A percentile compares a stretch with the other conserved stretches of the same genome.
Conservation (phyloP, 108 stramenopile species). For the Conticribra weissflogii region DNA sequence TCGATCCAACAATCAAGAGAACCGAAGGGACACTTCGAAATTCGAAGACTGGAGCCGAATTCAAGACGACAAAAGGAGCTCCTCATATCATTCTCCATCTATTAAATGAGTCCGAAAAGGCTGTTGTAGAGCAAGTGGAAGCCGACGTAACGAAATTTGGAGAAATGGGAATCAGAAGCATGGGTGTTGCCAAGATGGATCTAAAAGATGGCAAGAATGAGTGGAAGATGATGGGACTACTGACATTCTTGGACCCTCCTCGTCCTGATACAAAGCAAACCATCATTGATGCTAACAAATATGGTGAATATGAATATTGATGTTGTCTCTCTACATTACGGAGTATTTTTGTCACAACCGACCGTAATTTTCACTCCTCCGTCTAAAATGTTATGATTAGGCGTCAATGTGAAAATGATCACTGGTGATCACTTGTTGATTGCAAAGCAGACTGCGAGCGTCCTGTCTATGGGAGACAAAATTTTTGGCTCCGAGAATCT, state of each 20-base stretch:
- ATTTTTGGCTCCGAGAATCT: slow-evolving; percentile 55
- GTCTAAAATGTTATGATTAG: neutral
- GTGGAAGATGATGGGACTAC: slow-evolving; percentile 73
- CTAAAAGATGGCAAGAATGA: slow-evolving; percentile 28
- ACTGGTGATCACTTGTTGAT: slow-evolving; percentile 87
- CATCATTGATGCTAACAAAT: slow-evolving; percentile 50
- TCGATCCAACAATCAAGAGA: slow-evolving; percentile 79
- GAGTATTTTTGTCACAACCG: too few relatives aligned
- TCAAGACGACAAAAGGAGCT: slow-evolving; percentile 80
- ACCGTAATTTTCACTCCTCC: neutral
- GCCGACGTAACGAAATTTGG: slow-evolving; percentile 62
- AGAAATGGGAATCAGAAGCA: slow-evolving; percentile 66
- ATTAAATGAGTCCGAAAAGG: slow-evolving; percentile 21
- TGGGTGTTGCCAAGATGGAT: slow-evolving; percentile 68
- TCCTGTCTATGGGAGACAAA: slow-evolving; percentile 62
- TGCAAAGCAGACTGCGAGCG: slow-evolving; percentile 70
- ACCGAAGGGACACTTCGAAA: slow-evolving; percentile 68
- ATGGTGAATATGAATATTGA: slow-evolving; percentile 22
- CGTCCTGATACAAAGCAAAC: slow-evolving; percentile 79
- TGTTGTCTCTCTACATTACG: neutral
- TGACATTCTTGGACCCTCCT: slow-evolving; percentile 87
- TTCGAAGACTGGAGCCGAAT: slow-evolving; percentile 41
- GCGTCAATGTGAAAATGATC: slow-evolving; percentile 88
- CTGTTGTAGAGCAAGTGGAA: slow-evolving; percentile 47
- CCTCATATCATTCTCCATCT: slow-evolving; percentile 70